Evolutionary conservation across 2,329 filamentous ascomycete species (phyloP), one percentile per base, ranked within the genome.

Genomic region (Aspergillus floridensis): DNA sequence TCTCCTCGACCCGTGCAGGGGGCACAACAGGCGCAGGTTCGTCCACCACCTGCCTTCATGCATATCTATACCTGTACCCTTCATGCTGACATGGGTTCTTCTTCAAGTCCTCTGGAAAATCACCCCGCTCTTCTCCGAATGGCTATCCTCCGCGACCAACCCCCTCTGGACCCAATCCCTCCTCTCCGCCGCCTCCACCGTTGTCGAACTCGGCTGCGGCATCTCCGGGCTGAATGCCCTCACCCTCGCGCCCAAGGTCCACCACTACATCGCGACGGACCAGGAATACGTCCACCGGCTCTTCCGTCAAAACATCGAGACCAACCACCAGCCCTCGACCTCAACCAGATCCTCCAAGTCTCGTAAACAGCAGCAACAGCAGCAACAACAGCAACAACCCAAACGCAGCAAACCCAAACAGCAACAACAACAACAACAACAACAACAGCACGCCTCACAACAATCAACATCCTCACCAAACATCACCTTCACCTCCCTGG

Each of bases 161-260:
- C 74, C 86, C 0, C 81, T 97, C 51, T 86, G 88, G 76, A 73
- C 76, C 41, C 68, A 76, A 58, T 77, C 76, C 49, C 68, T 88
- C 53, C 79, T 93, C 7, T 74, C 79, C 24, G 60, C 79, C 0
- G 66, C 78, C 2, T 87, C 89, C 5, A 79, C 79, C 5, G 80
- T 93, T 21, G 80, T 96, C 57, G 95, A 98, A 71, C 85, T 99
- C 5, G 95, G 95, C 48, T 92, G 91, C 72, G 95, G 95, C 56
- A 89, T 96, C 57, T 90, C 92, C 0, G 91, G 89, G 19, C 81
- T 98, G 38, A 84, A 93, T 35, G 91, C 89, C 3, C 79, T 95
- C 41, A 79, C 86, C 6, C 76, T 96, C 12, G 83, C 84, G 2
- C 83, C 85, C 1, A 78, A 77, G 3, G 81, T 96, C 19, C 63